Evolutionary conservation across 768 basidiomycete species (phyloP).

Genomic region (Strobilomyces echinocephalus): DNA sequence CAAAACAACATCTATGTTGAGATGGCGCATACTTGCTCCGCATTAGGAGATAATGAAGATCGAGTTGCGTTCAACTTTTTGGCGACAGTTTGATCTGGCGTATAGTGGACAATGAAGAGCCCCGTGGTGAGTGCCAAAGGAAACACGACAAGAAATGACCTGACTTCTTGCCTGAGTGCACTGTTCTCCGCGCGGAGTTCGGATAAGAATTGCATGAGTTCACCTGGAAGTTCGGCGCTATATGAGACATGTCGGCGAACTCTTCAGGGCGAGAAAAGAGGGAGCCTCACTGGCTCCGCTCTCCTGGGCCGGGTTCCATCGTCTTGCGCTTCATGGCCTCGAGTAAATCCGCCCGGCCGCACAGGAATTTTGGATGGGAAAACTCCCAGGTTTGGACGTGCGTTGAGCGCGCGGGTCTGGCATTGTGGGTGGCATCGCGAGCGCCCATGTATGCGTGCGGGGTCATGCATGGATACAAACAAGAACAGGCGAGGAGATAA

Average conservation of each 20-base stretch:
- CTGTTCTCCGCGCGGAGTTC: conserved; percentile 72
- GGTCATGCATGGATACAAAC: too few relatives aligned
- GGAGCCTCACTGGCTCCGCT: conserved; percentile 24
- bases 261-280: neutral
- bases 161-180: conserved; percentile 44
- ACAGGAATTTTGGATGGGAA: conserved; percentile 80
- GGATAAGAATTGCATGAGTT: conserved; percentile 51
- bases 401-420: conserved; percentile 82
- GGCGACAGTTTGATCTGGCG: too few relatives aligned
- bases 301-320: conserved; percentile 69
- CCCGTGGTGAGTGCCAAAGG: too few relatives aligned
- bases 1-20: too few relatives aligned
- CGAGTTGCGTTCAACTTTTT: too few relatives aligned
- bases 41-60: too few relatives aligned
- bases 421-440: neutral
- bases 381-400: conserved; percentile 86
- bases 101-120: too few relatives aligned
- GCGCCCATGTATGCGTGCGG: conserved; percentile 1
- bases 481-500: too few relatives aligned
- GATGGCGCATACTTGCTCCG: too few relatives aligned
- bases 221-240: conserved; percentile 76
- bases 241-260: conserved; percentile 27
- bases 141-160: too few relatives aligned
- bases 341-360: conserved; percentile 72
- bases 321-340: conserved; percentile 87